A percentile compares a stretch with the other conserved stretches of the same genome.
Evolutionary conservation across 164 flowering plant species (phyloP).

Genomic region (Stephania yunnanensis): DNA sequence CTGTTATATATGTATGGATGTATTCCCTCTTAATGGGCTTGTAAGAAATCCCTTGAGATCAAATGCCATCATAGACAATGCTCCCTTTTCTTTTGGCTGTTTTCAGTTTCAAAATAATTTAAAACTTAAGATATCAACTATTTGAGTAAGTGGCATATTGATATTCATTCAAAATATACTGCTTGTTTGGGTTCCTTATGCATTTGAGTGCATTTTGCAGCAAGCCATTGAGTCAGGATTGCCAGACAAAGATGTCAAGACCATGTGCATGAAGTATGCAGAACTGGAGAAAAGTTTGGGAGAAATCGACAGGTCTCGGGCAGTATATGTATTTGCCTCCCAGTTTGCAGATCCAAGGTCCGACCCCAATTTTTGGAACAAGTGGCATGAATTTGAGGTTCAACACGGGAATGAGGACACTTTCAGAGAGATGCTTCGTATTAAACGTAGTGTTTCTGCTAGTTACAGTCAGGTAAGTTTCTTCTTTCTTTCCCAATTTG

Average conservation of each 20-base stretch:
- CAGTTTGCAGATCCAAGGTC: slow-evolving; percentile 81
- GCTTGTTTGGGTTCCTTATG: background rate
- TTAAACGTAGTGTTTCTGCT: slow-evolving; percentile 80
- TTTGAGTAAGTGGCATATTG: too few species aligned
- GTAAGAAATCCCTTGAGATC: too few species aligned
- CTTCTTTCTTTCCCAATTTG: background rate
- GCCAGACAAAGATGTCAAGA: slow-evolving; percentile 79
- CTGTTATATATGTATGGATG: too few species aligned
- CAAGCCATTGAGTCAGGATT: slow-evolving; percentile 89
- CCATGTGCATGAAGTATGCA: slow-evolving; percentile 89
- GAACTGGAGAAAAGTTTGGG: slow-evolving; percentile 92
- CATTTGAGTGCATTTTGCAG: slow-evolving; percentile 19
- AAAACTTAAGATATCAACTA: too few species aligned
- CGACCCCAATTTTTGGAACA: slow-evolving; percentile 74
- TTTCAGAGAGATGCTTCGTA: slow-evolving; percentile 89
- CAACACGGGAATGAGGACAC: slow-evolving; percentile 96
- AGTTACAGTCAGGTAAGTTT: slow-evolving; percentile 76
- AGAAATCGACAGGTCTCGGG: slow-evolving; percentile 88
- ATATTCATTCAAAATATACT: background rate
- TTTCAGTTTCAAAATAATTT: too few species aligned
- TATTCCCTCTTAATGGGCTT: too few species aligned
- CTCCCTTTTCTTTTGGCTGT: too few species aligned
- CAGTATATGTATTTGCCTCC: slow-evolving; percentile 57
- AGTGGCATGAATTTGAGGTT: slow-evolving; percentile 93
- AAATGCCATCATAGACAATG: too few species aligned